A percentile compares a stretch with the other conserved stretches of the same genome.
Conservation (phyloP, 2,329 filamentous ascomycete species). For the Niveomyces coronatus region DNA sequence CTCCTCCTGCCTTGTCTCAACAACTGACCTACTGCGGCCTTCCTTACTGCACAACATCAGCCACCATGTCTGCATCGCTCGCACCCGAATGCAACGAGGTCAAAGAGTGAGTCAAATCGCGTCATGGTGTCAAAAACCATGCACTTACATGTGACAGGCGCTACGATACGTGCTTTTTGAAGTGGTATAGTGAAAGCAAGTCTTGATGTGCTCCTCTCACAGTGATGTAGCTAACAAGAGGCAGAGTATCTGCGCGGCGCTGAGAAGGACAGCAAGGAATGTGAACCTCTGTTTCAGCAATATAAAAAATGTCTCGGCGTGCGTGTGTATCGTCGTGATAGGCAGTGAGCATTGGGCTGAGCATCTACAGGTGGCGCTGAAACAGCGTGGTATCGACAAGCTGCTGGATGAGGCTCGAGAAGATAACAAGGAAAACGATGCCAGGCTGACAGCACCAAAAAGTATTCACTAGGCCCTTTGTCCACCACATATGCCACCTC, state of each 20-base stretch:
- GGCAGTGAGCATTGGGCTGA: not conserved
- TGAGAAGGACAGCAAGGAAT: slow-evolving; percentile 73
- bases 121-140: not conserved
- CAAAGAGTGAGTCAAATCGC: slow-evolving; percentile 62
- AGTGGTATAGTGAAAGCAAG: slow-evolving; percentile 98
- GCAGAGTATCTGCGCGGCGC: slow-evolving; percentile 82
- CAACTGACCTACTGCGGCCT: not conserved
- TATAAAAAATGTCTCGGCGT: slow-evolving; percentile 84
- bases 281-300: slow-evolving; percentile 72
- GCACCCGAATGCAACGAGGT: slow-evolving; percentile 91
- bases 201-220: slow-evolving; percentile 13
- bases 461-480: too few species aligned
- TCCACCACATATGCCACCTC: too few species aligned
- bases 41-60: slow-evolving; percentile 8
- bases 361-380: slow-evolving; percentile 60
- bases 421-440: slow-evolving; percentile 80
- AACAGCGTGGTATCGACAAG: slow-evolving; percentile 82
- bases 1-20: slow-evolving; percentile 11
- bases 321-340: slow-evolving; percentile 19
- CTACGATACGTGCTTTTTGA: slow-evolving; percentile 95
- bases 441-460: slow-evolving; percentile 34
- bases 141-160: slow-evolving; percentile 43
- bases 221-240: slow-evolving; percentile 1
- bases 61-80: slow-evolving; percentile 79
- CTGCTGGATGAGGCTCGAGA: slow-evolving; percentile 86